Conservation (phyloP, 306 rosid species). For the Vigna unguiculata region DNA sequence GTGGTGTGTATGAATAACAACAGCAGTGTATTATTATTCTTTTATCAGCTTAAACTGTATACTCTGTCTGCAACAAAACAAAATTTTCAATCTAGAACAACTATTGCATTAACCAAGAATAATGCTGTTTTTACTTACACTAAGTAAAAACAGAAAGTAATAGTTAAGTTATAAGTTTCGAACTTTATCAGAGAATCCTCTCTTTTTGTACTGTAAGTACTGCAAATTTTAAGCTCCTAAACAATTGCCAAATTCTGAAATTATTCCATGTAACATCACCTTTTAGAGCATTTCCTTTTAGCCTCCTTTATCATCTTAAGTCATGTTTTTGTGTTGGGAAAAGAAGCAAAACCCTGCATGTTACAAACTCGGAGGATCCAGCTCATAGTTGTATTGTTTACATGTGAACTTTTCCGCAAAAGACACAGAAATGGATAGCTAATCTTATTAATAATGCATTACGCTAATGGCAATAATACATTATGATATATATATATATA, state of each 20-base stretch:
- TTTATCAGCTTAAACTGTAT: not conserved
- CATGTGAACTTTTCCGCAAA: conserved; percentile 45
- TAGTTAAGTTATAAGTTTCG: not conserved
- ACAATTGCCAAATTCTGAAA: not conserved
- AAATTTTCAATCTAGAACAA: not conserved
- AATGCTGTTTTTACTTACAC: not conserved
- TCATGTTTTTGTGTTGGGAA: conserved; percentile 40
- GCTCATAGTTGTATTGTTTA: conserved; percentile 46
- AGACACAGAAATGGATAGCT: conserved; percentile 44
- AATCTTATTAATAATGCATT: conserved; percentile 42
- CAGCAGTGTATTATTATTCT: not conserved
- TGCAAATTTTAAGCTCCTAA: conserved; percentile 11
- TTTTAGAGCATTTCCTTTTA: conserved; percentile 34
- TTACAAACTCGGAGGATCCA: conserved; percentile 45
- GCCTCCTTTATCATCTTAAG: conserved; percentile 21
- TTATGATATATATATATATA: not conserved
- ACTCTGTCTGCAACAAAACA: not conserved
- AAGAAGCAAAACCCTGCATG: conserved; percentile 38
- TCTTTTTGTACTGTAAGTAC: not conserved
- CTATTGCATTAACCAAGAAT: not conserved
- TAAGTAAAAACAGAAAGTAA: too few relatives aligned
- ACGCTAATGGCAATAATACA: conserved; percentile 45
- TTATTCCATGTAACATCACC: conserved; percentile 17
- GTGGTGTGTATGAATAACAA: not conserved
- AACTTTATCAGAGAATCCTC: not conserved